Base-by-base conservation (phyloP, 306 rosid species). In the Vigna unguiculata region DNA sequence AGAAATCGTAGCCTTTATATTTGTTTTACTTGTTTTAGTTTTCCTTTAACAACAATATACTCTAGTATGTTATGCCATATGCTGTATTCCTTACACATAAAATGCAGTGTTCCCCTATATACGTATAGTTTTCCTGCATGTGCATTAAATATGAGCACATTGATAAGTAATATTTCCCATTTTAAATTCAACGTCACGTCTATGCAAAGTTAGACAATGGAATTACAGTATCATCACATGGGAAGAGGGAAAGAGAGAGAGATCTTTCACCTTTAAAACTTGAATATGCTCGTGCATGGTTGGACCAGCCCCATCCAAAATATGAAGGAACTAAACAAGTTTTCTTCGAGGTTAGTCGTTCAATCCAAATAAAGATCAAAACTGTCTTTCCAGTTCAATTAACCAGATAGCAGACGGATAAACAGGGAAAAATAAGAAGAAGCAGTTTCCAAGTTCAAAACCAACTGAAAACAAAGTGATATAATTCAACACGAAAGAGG, bases 171-270 rank as follows among this genome's bases (percentile, higher is more conserved):
- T 78, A 69, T 80, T 82, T 49, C 89, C 85, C 63, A 53, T 81
- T 78, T 80, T 80, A 58, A 71, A 81, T 55, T 72, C 68, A 79
- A 73, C 70, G 90, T 83, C 91, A 85, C 90, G 79, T 85, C 85
- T 64, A 78, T 80, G 82, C 79, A 76, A 81, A 78, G 76, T 70
- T 45, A 64, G 55, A 77, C 61, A 69, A 72, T 58, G 75, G 67
- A 76, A 72, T 61, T 71, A n/a, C 71, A 71, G 72, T 70, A 40
- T 58, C 65, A 36, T 75, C 78, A 79, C 75, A 79, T 70, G 76
- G 78, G 59, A 46, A 55, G 53, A 49, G 71, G 10, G 62, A 75
- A 78, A 52, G 78, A 69, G 63, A 53, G 79, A 68, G 77, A 75
- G 57, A 54, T 75, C 61, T 75, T 82, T 70, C 85, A 75, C 83